A percentile compares a stretch with the other conserved stretches of the same genome.
Conservation (phyloP, 306 rosid genomes). For the Ormosia semicastrata region DNA sequence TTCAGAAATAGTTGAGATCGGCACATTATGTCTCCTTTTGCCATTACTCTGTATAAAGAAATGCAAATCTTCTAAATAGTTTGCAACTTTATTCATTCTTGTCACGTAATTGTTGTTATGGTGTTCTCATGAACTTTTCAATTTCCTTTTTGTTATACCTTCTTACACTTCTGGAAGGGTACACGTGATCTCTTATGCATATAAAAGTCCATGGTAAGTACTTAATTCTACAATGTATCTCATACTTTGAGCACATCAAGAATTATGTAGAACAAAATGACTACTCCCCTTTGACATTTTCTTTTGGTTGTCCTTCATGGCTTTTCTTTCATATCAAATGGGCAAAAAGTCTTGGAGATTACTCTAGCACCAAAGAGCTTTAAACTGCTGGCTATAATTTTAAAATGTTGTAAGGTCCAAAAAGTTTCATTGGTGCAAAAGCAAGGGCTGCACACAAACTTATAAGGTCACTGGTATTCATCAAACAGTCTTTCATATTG, state of each 20-base stretch:
- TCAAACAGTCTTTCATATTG: neutral
- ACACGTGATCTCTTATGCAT: too few species aligned
- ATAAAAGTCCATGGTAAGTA: neutral
- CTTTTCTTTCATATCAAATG: neutral
- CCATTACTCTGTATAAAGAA: neutral
- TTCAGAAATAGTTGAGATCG: neutral
- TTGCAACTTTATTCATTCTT: neutral
- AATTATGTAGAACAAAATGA: constrained; percentile 2
- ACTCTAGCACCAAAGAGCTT: too few species aligned
- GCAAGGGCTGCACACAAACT: neutral
- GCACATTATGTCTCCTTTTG: neutral
- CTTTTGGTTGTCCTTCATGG: neutral
- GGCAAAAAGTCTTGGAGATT: too few species aligned
- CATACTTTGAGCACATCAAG: neutral
- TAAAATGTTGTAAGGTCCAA: too few species aligned
- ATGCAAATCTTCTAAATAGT: neutral
- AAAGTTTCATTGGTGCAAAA: neutral
- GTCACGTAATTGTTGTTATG: neutral
- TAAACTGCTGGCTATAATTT: too few species aligned
- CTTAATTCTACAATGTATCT: neutral
- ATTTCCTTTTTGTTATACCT: neutral
- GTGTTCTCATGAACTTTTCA: neutral
- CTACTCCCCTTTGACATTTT: neutral
- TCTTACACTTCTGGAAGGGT: neutral
- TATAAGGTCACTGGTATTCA: neutral